phyloP scores from a whole-genome alignment of 2,329 filamentous ascomycete species.

The Lecanoromycetidae sp. region DNA sequence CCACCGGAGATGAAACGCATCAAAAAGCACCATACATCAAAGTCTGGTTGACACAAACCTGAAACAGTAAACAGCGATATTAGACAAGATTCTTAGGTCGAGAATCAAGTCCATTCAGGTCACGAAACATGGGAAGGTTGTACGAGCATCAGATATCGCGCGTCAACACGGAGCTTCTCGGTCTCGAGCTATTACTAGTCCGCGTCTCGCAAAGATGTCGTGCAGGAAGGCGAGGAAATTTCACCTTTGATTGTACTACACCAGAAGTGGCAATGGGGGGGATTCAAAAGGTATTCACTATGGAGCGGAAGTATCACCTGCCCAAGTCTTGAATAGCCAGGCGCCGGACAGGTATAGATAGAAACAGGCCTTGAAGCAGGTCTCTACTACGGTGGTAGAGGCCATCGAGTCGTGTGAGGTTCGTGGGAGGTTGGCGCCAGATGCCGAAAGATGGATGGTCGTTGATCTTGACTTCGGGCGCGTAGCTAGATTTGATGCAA shows the following conservation, averaged over 20 bases:
- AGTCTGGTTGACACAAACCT: constrained; percentile 1
- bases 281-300: background rate
- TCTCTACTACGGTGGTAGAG: constrained; percentile 6
- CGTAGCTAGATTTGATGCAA: constrained; percentile 1
- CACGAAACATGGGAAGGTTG: constrained; percentile 2
- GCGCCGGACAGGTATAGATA: constrained; percentile 16
- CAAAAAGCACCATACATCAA: constrained; percentile 2
- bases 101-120: background rate
- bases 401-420: constrained; percentile 4
- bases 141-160: constrained; percentile 16
- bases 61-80: constrained; percentile 3
- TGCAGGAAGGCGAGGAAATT: background rate
- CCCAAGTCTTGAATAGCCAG: constrained; percentile 10
- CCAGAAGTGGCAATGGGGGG: background rate
- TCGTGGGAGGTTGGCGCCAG: constrained; percentile 3
- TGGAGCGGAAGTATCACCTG: background rate
- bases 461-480: constrained; percentile 7
- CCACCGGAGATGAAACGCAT: constrained; percentile 14
- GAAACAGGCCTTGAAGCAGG: constrained; percentile 4
- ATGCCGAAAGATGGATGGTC: background rate
- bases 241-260: background rate
- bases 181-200: constrained; percentile 8
- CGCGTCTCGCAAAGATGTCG: constrained; percentile 4
- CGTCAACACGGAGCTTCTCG: constrained; percentile 13
- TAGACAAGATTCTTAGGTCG: background rate